Conservation (phyloP, 176 grass and related monocot genomes). For the Triticum aestivum region IWGSC_CS_RefSeq_v2.1 NC_057814.1:476027933-476028432, state of each 20-base stretch:
- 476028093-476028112: neutral
- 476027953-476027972: neutral
- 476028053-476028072: neutral
- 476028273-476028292: no score
- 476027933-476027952: neutral
- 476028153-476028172: neutral
- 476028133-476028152: neutral
- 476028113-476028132: neutral
- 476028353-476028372: no score
- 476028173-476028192: neutral
- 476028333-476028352: no score
- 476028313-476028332: no score
- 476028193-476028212: neutral
- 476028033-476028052: conserved; percentile 4
- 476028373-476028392: no score
- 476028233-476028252: neutral
- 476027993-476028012: neutral
- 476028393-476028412: no score
- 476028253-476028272: no score
- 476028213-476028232: neutral
- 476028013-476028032: neutral
- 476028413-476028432: no score
- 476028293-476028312: no score
- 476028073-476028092: neutral
- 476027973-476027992: neutral